Base-by-base conservation (phyloP, 345 rosid species). In the Adansonia digitata region DNA sequence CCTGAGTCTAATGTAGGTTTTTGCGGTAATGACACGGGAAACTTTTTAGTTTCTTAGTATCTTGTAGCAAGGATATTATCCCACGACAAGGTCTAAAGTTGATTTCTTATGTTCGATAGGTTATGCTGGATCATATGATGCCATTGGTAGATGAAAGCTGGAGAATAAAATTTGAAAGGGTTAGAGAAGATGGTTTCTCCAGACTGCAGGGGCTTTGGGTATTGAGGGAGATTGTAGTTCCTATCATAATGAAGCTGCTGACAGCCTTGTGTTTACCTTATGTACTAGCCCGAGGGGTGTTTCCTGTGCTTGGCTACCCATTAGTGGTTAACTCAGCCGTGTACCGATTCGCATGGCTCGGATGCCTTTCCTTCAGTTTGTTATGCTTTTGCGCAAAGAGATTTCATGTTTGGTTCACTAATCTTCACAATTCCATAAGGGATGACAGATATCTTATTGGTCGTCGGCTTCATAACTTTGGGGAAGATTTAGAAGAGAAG, bases 41-140 rank as follows among this genome's bases (percentile, higher is more conserved):
- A 27, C 9, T 0, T 40, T 14, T 37, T 20, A 39, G 51, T 43
- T 55, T 66, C 71, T 37, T 5, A 2, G 13, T 52, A 10, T 66
- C 10, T 42, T 22, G 31, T 40, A 22, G 43, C 10, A 17, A 15
- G 53, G 53, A 48, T 48, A 48, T 35, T 63, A 3, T 9, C n/a
- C 15, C 60, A 12, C 1, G 24, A 5, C 35, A 71, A 31, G 40
- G 35, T 37, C 15, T n/a, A 24, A 39, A 20, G 35, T 24, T 55
- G 45, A 20, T 63, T 22, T 34, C 22, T 31, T 71, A 24, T 66
- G 14, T n/a, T 70, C 46, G 24, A 70, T 89, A 95, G 99, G 99
- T 93, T 51, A 93, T 93, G 99, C 72, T 95, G 83, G 98, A 96
- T 79, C 98, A 93, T 75, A 92, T 96, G 99, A 88, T 96, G 89